Base-by-base conservation (phyloP, 2,329 filamentous ascomycete genomes). In the Sphaceloma murrayae region DNA sequence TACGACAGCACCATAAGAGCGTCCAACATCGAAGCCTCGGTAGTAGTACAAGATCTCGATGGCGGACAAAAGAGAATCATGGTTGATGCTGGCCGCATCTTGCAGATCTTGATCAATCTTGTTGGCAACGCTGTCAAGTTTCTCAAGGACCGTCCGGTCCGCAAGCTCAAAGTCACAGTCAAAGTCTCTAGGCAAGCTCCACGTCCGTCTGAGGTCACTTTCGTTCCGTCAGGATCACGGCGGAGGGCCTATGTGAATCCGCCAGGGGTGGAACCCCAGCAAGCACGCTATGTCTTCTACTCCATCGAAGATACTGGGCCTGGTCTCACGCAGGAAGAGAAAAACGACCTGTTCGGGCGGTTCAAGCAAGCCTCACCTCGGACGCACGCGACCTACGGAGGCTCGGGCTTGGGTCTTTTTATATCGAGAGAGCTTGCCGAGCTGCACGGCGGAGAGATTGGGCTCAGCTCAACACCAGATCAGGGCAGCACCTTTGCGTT, bases 311-410 rank as follows among this genome's bases (percentile, higher is more conserved):
- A 65, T 31, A 62, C 59, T 1, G 65, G 65, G 7, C 56, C 58
- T 5, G 65, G 65, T 1, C 53, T 68, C 13, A 57, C 54, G 1
- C 47, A 56, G 2, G 56, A 62, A 3, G 62, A 67, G 32, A 60
- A 54, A n/a, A 46, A 56, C 0, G 51, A 70, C 22, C 67, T 86
- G 0, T 85, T 85, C 56, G 71, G 81, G 49, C 72, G 78, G 13
- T 85, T 85, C 56, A 73, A 75, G 7, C 81, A 85, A 60, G 77
- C 78, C 0, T 79, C 72, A 9, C 73, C 78, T 2, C 74, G 71
- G 46, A 83, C 78, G 0, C 78, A 82, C 49, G 72, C 79, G 21
- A 72, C 79, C 47, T 82, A 85, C 52, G 81, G 80, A n/a, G 81
- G 81, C 0, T 79, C 75, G 0, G 81, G 81, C 0, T 67, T 85